Base-by-base conservation (phyloP, 2,329 filamentous ascomycete species). In the Scorias spongiosa region DNA sequence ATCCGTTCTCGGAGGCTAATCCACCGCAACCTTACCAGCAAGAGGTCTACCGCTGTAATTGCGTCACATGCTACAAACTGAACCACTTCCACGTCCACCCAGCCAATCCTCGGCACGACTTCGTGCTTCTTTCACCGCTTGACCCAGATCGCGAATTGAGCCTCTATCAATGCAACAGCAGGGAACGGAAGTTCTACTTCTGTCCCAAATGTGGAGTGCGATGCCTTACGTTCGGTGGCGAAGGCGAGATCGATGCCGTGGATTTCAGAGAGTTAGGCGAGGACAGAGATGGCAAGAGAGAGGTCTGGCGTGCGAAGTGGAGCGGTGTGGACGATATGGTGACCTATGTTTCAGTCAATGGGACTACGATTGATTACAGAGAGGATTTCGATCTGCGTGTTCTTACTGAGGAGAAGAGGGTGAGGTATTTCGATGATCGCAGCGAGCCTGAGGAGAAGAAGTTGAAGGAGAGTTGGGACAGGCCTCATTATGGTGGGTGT, bases 61-160 rank as follows among this genome's bases (percentile, higher is more conserved):
- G 65, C 48, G 61, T 51, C 11, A 57, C 63, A 14, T 68, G 64
- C 49, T 61, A 67, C 45, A 68, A 68, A 46, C 51, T 60, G 34
- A 58, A 57, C 12, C 53, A 64, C 41, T 58, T 66, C 37, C 65
- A 68, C 49, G 48, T 66, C 39, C 61, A 64, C 14, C 49, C 59
- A 8, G 44, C 50, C 15, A 45, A 55, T 42, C 37, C 56, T 11
- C 53, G 51, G 10, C 50, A 62, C 20, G 65, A 68, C 50, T 69
- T 69, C 48, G 42, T 62, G 12, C 60, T 69, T 3, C 50, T 68
- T 7, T 57, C 57, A 12, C 66, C 66, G 0, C 41, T 57, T 2
- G 54, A 64, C 39, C 64, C 63, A 5, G 48, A 60, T 28, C 26
- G 41, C 1, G 58, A 57, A 15, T 49, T 68, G 9, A 56, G 55